Evolutionary conservation across 1,284 basidiomycete genomes (phyloP), one percentile per base, ranked within the genome.

Genomic region (Trametes versicolor): DNA sequence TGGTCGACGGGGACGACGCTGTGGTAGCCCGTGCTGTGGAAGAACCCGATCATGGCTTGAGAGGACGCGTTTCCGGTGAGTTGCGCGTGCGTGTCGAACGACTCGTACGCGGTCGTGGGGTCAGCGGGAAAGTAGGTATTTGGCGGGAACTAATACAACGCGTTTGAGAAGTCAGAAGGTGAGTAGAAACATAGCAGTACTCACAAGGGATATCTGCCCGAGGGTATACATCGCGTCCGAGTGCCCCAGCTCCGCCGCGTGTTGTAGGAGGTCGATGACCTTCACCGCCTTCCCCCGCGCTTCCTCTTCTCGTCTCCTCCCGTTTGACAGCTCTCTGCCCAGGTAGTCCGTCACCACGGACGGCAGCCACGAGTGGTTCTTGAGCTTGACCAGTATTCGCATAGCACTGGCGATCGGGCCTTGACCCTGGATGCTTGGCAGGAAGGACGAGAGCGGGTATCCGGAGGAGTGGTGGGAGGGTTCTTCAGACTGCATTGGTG

Each of bases 31-130:
- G 95, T 92, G 7, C 94, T 86, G 73, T 97, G 81, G 76, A 98
- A 93, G 82, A 98, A 97, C 0, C 88, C 96, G 27, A 97, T 77
- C 68, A 91, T 82, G 17, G 92, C 86, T 78, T 98, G 96, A 0
- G 95, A 93, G 1, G 93, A 88, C 3, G 94, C 88, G 71, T 95
- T 92, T 52, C 92, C 91, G 13, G 92, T 92, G 43, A 82, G 70
- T 34, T 83, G 76, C 0, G 92, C 91, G 55, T 95, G 91, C 10
- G 79, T 73, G 10, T 80, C 75, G 74, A 91, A 89, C 2, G 87
- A 82, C 29, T 86, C 77, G 72, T 86, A 91, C 0, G 91, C 90
- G 10, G 86, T 78, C 32, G 79, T 76, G 13, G 90, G 85, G 63
- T 93, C 85, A 5, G 83, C 79, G 0, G 81, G 77, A 65, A 93